Conservation (phyloP, 768 basidiomycete species). For the Pleurotus salmoneostramineus region DNA sequence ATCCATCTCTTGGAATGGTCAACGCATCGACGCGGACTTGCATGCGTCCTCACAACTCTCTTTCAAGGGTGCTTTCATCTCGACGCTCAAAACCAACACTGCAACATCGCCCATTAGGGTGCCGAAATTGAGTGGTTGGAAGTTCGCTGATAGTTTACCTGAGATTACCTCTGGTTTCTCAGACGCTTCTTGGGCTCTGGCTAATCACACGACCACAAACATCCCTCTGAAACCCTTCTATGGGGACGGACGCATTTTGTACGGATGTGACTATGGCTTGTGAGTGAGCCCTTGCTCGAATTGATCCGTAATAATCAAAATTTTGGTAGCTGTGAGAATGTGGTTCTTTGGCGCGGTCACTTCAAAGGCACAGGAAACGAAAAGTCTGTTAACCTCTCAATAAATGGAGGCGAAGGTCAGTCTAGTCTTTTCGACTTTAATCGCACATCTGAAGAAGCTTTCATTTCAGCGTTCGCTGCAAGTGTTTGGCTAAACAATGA, state of each 20-base stretch:
- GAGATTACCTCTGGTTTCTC: conserved; percentile 57
- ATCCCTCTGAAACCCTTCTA: conserved; percentile 66
- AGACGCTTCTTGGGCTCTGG: conserved; percentile 62
- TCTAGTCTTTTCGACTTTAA: neutral
- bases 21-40: conserved; percentile 32
- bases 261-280: conserved; percentile 88
- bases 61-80: conserved; percentile 43
- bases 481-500: conserved; percentile 76
- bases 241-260: conserved; percentile 74
- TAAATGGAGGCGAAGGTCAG: conserved; percentile 77
- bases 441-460: neutral
- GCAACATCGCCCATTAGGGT: conserved; percentile 27
- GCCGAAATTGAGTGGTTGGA: conserved; percentile 65
- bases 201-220: conserved; percentile 71
- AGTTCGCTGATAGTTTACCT: conserved; percentile 70
- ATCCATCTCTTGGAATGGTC: conserved; percentile 73
- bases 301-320: neutral
- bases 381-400: conserved; percentile 66
- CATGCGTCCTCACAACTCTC: conserved; percentile 25
- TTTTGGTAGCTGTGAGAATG: conserved; percentile 69
- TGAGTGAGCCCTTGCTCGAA: conserved; percentile 28
- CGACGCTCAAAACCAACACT: conserved; percentile 19
- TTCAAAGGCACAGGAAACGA: conserved; percentile 61
- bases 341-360: conserved; percentile 79
- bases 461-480: conserved; percentile 69